Conservation (phyloP, 2,329 filamentous ascomycete genomes). For the Pseudogymnoascus sp. region DNA sequence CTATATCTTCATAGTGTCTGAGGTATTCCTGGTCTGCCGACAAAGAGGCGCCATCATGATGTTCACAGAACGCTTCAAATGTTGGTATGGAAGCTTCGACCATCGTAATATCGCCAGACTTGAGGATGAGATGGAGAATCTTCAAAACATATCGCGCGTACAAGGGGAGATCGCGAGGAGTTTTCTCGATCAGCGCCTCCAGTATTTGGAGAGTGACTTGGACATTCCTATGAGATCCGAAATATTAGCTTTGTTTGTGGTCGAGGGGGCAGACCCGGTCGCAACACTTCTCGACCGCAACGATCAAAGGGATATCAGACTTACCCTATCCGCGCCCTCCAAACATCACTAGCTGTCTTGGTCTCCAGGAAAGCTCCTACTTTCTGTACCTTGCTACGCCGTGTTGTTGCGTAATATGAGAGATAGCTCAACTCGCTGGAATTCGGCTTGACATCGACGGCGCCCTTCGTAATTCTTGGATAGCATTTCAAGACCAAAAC, state of each 20-base stretch:
- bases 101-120: constrained; percentile 82
- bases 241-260: not conserved
- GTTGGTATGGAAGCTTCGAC: constrained; percentile 81
- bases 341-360: constrained; percentile 85
- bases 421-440: constrained; percentile 95
- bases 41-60: constrained; percentile 79
- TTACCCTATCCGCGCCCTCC: constrained; percentile 78
- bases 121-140: constrained; percentile 73
- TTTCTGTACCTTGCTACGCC: constrained; percentile 91
- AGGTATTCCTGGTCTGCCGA: constrained; percentile 80
- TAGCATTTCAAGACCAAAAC: constrained; percentile 95
- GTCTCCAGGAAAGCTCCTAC: constrained; percentile 92
- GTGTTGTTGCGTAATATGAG: constrained; percentile 91
- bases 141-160: constrained; percentile 79
- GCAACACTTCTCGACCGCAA: constrained; percentile 9
- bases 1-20: constrained; percentile 71
- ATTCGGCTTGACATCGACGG: constrained; percentile 89
- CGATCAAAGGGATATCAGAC: constrained; percentile 24
- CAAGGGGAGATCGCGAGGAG: constrained; percentile 79
- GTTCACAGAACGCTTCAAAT: constrained; percentile 79
- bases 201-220: constrained; percentile 93
- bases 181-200: constrained; percentile 84
- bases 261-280: constrained; percentile 12
- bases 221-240: constrained; percentile 56
- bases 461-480: constrained; percentile 81